Conservation (phyloP, 257 asterid genomes). For the Sherardia arvensis region DNA sequence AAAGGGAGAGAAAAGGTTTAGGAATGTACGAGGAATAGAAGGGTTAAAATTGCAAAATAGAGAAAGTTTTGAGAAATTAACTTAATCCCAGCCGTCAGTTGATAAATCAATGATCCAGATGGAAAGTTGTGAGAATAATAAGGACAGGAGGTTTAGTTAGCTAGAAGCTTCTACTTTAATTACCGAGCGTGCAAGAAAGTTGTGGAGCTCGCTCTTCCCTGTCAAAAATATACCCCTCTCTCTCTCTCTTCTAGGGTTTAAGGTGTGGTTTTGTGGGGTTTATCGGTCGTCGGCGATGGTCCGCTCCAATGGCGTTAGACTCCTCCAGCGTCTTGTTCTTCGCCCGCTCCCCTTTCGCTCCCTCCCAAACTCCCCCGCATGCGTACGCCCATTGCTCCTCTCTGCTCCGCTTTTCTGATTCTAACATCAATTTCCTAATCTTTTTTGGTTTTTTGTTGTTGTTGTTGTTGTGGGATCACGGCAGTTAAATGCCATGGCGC, state of each 20-base stretch:
- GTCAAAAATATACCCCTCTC: no score
- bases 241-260: slow-evolving; percentile 11
- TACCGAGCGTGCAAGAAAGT: neutral
- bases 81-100: no score
- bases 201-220: neutral
- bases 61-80: no score
- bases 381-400: slow-evolving; percentile 4
- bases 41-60: no score
- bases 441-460: neutral
- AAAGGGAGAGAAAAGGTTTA: no score
- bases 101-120: no score
- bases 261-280: slow-evolving; percentile 1
- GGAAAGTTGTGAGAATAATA: no score
- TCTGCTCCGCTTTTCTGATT: neutral
- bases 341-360: slow-evolving; percentile 16
- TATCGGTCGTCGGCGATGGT: slow-evolving; percentile 7
- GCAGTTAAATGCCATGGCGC: slow-evolving; percentile 32
- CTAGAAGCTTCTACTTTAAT: neutral
- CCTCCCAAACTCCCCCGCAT: slow-evolving; percentile 9
- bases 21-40: no score
- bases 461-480: neutral
- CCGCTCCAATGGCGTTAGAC: slow-evolving; percentile 16
- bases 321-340: slow-evolving; percentile 14
- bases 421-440: neutral
- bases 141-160: neutral